These are phyloP conservation scores for Malus asiatica DNA, from an alignment of 306 rosid species.

Conservation along the genomic window DNA sequence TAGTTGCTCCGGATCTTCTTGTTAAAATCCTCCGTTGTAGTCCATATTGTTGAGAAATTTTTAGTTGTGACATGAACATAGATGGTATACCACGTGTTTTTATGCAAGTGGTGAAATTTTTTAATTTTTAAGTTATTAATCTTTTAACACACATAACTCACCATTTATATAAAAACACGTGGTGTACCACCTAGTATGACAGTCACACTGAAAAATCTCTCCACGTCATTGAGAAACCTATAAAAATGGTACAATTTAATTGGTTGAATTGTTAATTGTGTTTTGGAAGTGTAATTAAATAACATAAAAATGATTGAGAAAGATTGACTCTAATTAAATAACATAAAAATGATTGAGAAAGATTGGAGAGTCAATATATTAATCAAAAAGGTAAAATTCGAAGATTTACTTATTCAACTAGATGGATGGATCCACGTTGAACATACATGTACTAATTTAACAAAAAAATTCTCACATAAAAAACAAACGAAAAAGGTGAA, in stretches of 20 bases:
- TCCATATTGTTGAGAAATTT: conserved; percentile 44
- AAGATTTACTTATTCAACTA: not conserved
- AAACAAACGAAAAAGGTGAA: too few species aligned
- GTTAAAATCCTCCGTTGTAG: conserved; percentile 76
- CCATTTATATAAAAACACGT: too few species aligned
- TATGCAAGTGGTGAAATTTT: too few species aligned
- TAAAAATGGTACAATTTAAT: not conserved
- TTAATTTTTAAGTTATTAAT: too few species aligned
- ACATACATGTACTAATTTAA: too few species aligned
- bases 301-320: conserved; percentile 3
- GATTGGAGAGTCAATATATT: not conserved
- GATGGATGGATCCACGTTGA: not conserved
- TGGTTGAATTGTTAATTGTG: not conserved
- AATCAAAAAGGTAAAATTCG: not conserved
- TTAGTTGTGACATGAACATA: too few species aligned
- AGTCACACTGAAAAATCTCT: too few species aligned
- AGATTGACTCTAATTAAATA: not conserved
- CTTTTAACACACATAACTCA: too few species aligned
- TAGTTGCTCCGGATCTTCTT: conserved; percentile 58
- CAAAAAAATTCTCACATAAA: too few species aligned
- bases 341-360: not conserved
- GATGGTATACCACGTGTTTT: too few species aligned
- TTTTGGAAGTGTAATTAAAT: not conserved
- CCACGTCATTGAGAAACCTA: conserved; percentile 67
- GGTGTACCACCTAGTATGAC: too few species aligned